Percentiles rank a stretch among this genome's conserved stretches.
These are phyloP conservation scores for Eleusine coracana DNA, from an alignment of 176 grass and related monocot genomes.

Conservation along the genomic window DNA sequence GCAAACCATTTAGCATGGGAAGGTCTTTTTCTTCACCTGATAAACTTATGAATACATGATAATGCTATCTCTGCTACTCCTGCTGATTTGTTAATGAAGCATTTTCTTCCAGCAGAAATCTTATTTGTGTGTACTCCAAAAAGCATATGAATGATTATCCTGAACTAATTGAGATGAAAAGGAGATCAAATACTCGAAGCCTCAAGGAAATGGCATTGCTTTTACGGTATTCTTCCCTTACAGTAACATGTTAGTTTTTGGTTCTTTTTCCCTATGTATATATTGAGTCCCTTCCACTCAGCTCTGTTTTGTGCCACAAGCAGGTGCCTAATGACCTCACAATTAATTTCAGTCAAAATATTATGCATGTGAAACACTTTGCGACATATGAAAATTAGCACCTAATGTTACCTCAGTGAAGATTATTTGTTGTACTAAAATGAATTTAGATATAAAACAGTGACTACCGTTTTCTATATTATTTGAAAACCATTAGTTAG, in stretches of 20 bases:
- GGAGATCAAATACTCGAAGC: slow-evolving; percentile 90
- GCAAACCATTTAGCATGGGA: slow-evolving; percentile 99
- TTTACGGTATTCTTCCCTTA: slow-evolving; percentile 72
- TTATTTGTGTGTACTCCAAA: slow-evolving; percentile 95
- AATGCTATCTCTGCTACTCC: slow-evolving; percentile 26
- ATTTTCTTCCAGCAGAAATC: slow-evolving; percentile 76
- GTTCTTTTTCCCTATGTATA: slow-evolving; percentile 30
- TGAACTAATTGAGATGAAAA: slow-evolving; percentile 89
- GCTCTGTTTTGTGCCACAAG: slow-evolving; percentile 9
- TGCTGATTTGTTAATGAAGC: slow-evolving; percentile 19
- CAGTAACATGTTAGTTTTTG: slow-evolving; percentile 39
- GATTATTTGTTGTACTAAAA: slow-evolving; percentile 22
- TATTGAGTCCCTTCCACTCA: not conserved
- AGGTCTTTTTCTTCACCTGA: slow-evolving; percentile 60
- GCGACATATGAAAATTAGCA: slow-evolving; percentile 15
- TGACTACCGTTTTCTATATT: not conserved
- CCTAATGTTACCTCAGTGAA: not conserved
- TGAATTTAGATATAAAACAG: slow-evolving; percentile 12
- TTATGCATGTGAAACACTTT: not conserved
- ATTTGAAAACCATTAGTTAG: not conserved
- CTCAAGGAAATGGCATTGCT: slow-evolving; percentile 99
- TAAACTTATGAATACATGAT: slow-evolving; percentile 3
- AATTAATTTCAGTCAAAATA: slow-evolving; percentile 17
- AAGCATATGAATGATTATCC: slow-evolving; percentile 98
- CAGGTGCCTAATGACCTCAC: not conserved